Evolutionary conservation across 2,329 filamentous ascomycete genomes (phyloP).

Genomic region (Ceratocystis lukuohia): DNA sequence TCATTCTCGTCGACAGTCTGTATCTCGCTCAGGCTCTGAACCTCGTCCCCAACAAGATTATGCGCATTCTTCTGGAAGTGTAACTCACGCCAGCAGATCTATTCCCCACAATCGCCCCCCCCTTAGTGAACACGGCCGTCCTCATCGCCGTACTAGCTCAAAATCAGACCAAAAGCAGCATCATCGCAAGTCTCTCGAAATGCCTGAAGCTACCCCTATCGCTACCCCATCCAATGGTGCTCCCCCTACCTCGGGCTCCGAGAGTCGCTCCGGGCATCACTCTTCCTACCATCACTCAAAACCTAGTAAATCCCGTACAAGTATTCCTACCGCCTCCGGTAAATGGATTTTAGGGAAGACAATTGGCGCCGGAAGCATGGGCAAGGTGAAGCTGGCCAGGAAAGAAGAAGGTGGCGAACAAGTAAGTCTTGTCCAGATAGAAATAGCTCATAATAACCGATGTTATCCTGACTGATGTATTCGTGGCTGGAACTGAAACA

Average conservation of each 20-base stretch:
- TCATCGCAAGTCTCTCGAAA: slow-evolving; percentile 14
- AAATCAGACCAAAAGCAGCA: slow-evolving; percentile 15
- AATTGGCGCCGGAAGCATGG: slow-evolving; percentile 95
- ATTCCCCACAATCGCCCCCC: slow-evolving; percentile 15
- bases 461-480: not conserved
- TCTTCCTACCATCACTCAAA: slow-evolving; percentile 25
- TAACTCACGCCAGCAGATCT: slow-evolving; percentile 12
- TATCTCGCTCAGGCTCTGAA: slow-evolving; percentile 15
- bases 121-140: slow-evolving; percentile 20
- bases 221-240: not conserved
- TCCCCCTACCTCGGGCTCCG: slow-evolving; percentile 1
- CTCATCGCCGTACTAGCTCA: slow-evolving; percentile 17
- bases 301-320: slow-evolving; percentile 53
- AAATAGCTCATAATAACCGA: not conserved
- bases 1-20: slow-evolving; percentile 15
- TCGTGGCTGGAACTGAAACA: not conserved
- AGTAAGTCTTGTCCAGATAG: slow-evolving; percentile 36
- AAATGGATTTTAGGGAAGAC: slow-evolving; percentile 95
- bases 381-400: slow-evolving; percentile 90
- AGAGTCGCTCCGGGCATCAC: slow-evolving; percentile 13
- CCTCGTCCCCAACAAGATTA: slow-evolving; percentile 17
- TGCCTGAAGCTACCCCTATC: slow-evolving; percentile 14
- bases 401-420: slow-evolving; percentile 84
- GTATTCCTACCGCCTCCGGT: slow-evolving; percentile 77
- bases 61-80: slow-evolving; percentile 18